Percentiles rank a stretch among this genome's conserved stretches.
These are phyloP conservation scores for Neckera pumila DNA, from an alignment of 225 moss, liverwort and hornwort species.

Conservation along the genomic window DNA sequence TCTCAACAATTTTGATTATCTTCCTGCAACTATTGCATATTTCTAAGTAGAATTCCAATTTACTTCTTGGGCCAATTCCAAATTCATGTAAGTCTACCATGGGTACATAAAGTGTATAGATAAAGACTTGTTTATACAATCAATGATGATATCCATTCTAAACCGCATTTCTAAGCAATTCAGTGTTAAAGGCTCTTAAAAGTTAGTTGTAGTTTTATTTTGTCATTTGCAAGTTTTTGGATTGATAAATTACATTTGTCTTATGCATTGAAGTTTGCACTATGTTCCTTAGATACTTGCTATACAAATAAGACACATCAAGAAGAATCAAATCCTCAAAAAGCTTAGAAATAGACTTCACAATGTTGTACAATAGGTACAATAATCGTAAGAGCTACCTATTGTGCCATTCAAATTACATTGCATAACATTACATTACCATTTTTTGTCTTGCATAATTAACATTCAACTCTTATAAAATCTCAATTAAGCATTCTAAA, in stretches of 20 bases:
- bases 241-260: neutral
- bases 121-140: no score
- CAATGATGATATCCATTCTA: neutral
- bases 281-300: rapidly evolving
- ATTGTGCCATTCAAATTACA: no score
- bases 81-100: neutral
- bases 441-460: neutral
- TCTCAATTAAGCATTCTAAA: neutral
- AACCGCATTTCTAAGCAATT: rapidly evolving
- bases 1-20: rapidly evolving
- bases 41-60: neutral
- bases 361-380: no score
- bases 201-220: neutral
- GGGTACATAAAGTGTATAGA: rapidly evolving
- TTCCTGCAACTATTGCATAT: rapidly evolving
- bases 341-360: neutral
- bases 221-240: no score
- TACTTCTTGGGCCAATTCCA: neutral
- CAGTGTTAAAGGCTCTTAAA: rapidly evolving
- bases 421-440: no score
- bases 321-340: no score
- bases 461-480: neutral
- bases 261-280: rapidly evolving
- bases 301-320: neutral
- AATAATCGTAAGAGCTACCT: no score